These are phyloP conservation scores for Acer yangbiense DNA, from an alignment of 345 rosid species.

Conservation along the genomic window DNA sequence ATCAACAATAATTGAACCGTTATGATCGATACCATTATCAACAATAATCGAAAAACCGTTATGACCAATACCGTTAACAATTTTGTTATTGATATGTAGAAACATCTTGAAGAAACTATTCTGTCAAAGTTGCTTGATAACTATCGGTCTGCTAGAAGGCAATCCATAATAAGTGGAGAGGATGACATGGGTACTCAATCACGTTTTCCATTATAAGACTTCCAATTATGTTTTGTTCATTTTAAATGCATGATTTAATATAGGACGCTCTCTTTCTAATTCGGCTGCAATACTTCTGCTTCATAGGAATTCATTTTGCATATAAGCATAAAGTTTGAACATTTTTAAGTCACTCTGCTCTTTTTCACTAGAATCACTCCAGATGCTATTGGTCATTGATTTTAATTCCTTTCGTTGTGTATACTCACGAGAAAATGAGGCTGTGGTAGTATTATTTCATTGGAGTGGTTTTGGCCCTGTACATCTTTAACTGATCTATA, in stretches of 20 bases:
- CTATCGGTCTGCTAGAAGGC: slow-evolving; percentile 67
- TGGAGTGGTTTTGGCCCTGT: too few relatives aligned
- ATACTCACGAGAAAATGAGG: neutral
- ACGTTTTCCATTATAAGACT: neutral
- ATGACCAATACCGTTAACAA: too few relatives aligned
- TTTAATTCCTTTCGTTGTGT: neutral
- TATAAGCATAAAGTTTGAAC: neutral
- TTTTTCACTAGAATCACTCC: too few relatives aligned
- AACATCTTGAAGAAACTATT: slow-evolving; percentile 67
- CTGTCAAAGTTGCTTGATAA: slow-evolving; percentile 71
- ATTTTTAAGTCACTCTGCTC: too few relatives aligned
- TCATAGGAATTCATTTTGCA: neutral
- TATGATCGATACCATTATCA: too few relatives aligned
- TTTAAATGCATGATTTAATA: too few relatives aligned
- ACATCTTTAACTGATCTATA: neutral
- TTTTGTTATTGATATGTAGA: slow-evolving; percentile 37
- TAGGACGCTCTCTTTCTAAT: neutral
- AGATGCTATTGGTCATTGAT: too few relatives aligned
- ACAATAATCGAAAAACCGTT: too few relatives aligned
- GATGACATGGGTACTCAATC: slow-evolving; percentile 74
- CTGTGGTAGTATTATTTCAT: neutral
- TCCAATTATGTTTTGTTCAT: neutral
- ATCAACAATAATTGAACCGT: too few relatives aligned
- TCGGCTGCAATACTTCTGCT: too few relatives aligned
- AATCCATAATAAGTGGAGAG: slow-evolving; percentile 70